phyloP scores from a whole-genome alignment of 495 filamentous ascomycete species.

The Mytilinidion resinicola region DNA sequence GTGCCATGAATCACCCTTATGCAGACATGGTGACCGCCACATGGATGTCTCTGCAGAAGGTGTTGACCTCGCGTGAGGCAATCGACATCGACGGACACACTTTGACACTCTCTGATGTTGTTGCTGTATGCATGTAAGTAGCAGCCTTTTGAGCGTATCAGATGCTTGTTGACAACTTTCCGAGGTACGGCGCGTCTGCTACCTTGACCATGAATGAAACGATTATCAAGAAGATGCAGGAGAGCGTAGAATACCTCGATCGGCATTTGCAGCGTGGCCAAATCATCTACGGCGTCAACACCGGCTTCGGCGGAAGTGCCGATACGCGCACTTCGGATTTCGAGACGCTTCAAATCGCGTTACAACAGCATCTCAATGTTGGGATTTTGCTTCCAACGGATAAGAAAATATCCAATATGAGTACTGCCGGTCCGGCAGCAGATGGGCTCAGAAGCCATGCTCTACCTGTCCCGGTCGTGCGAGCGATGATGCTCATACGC shows the following conservation, averaged over 20 bases:
- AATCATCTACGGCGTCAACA: constrained; percentile 46
- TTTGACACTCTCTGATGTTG: neutral
- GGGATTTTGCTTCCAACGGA: constrained; percentile 43
- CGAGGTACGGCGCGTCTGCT: neutral
- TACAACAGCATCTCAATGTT: constrained; percentile 51
- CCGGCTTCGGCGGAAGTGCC: constrained; percentile 64
- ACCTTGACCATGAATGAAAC: neutral
- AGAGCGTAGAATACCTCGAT: neutral
- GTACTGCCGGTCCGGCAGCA: too few species aligned
- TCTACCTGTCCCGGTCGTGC: constrained; percentile 46
- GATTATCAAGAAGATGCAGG: neutral
- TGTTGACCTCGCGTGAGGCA: too few species aligned
- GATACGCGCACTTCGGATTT: constrained; percentile 45
- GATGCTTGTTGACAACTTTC: neutral
- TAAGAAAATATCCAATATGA: neutral
- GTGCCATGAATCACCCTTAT: too few species aligned
- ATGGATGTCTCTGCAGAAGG: too few species aligned
- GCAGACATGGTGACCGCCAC: too few species aligned
- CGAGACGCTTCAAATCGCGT: constrained; percentile 46
- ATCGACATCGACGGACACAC: neutral
- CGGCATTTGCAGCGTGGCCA: neutral
- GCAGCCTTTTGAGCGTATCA: too few species aligned
- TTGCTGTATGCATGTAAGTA: neutral
- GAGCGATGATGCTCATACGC: constrained; percentile 51
- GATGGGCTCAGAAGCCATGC: too few species aligned